Conservation (phyloP, 2,329 filamentous ascomycete species). For the Nigrospora oryzae region DNA sequence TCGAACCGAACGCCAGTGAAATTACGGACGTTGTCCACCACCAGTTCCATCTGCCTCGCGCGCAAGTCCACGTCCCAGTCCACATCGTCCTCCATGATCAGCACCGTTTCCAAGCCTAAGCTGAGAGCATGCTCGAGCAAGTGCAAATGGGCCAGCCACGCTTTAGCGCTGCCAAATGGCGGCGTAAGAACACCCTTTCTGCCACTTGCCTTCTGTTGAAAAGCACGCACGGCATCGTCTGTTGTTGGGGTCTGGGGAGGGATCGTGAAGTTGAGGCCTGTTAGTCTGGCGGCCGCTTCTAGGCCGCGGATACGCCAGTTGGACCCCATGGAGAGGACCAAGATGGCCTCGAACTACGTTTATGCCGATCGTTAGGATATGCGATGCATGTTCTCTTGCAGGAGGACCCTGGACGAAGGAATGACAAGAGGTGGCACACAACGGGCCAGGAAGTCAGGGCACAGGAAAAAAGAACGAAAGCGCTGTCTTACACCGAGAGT, state of each 20-base stretch:
- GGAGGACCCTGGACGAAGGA: background rate
- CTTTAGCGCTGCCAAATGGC: conserved; percentile 9
- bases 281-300: conserved; percentile 21
- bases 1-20: conserved; percentile 8
- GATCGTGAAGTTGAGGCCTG: conserved; percentile 20
- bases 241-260: conserved; percentile 21
- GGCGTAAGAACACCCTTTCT: background rate
- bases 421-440: too few species aligned
- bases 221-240: conserved; percentile 16
- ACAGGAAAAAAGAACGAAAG: background rate
- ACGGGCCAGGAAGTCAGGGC: background rate
- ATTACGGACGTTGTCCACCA: conserved; percentile 21
- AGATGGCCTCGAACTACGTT: conserved; percentile 15
- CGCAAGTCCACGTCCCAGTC: conserved; percentile 29
- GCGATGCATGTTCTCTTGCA: background rate
- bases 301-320: conserved; percentile 25
- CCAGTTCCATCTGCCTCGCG: conserved; percentile 16
- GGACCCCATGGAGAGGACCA: conserved; percentile 18
- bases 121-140: conserved; percentile 17
- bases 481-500: conserved; percentile 1
- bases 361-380: background rate
- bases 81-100: conserved; percentile 29
- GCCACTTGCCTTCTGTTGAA: conserved; percentile 11
- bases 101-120: conserved; percentile 19
- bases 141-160: conserved; percentile 22